These are phyloP conservation scores for Pyrrhoderma lamaoense DNA, from an alignment of 1,284 basidiomycete species.

Conservation along the genomic window DNA sequence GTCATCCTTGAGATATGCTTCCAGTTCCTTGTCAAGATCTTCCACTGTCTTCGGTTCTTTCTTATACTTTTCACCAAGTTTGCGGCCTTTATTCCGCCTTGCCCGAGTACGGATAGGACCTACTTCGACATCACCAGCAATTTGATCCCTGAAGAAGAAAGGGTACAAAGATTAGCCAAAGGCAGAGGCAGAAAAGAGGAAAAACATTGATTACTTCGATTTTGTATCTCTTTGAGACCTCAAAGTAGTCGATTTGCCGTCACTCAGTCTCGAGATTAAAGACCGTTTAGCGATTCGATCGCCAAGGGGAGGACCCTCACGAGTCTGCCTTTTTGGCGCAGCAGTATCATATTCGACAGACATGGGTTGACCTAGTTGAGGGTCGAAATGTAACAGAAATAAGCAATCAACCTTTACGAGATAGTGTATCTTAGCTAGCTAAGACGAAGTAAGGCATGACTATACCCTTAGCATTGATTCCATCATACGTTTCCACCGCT, in stretches of 20 bases:
- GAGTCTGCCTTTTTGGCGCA: too few relatives aligned
- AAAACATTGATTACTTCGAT: too few relatives aligned
- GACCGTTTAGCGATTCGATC: conserved; percentile 59
- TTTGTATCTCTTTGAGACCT: not conserved
- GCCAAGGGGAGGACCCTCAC: conserved; percentile 31
- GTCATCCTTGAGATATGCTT: conserved; percentile 79
- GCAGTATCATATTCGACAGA: conserved; percentile 53
- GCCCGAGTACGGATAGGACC: conserved; percentile 35
- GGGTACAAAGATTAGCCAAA: not conserved
- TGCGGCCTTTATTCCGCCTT: conserved; percentile 22
- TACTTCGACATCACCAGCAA: conserved; percentile 13
- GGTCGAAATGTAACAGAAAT: not conserved
- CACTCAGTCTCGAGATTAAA: conserved; percentile 49
- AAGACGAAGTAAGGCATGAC: conserved; percentile 8
- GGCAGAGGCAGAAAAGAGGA: too few relatives aligned
- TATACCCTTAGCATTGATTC: conserved; percentile 85
- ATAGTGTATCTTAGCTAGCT: too few relatives aligned
- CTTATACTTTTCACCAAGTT: conserved; percentile 32
- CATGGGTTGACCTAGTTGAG: conserved; percentile 69
- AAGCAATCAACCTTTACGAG: not conserved
- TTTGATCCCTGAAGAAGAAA: not conserved
- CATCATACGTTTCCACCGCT: conserved; percentile 84
- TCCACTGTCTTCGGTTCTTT: conserved; percentile 61
- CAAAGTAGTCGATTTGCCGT: conserved; percentile 33
- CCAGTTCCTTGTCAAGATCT: conserved; percentile 87